A percentile compares a stretch with the other conserved stretches of the same genome.
phyloP scores from a whole-genome alignment of 768 basidiomycete genomes.

The Wakefieldia striispora region DNA sequence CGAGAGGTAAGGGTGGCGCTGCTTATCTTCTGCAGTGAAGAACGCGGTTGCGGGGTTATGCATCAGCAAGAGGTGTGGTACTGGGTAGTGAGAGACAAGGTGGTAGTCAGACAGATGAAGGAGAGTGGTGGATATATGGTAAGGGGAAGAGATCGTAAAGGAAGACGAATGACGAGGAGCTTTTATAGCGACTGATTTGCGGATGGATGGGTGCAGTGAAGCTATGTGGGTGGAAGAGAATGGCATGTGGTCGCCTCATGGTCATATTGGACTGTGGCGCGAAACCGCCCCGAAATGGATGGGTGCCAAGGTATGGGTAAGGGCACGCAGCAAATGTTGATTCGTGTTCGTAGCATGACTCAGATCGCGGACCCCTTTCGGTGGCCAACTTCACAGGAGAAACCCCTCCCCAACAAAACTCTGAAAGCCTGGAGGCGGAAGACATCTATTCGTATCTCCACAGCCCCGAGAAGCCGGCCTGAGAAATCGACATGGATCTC shows the following conservation, averaged over 20 bases:
- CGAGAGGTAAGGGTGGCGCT: constrained; percentile 37
- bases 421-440: constrained; percentile 15
- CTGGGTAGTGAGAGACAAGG: constrained; percentile 3
- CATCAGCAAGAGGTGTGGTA: constrained; percentile 19
- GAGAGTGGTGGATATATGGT: constrained; percentile 14
- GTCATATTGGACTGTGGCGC: constrained; percentile 32
- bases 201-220: constrained; percentile 20
- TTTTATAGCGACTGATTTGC: constrained; percentile 34
- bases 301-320: constrained; percentile 24
- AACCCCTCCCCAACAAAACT: constrained; percentile 7
- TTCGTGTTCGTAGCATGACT: constrained; percentile 14
- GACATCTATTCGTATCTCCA: constrained; percentile 26
- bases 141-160: constrained; percentile 14
- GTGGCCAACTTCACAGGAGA: constrained; percentile 20
- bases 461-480: constrained; percentile 21
- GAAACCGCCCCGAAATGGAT: constrained; percentile 29
- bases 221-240: constrained; percentile 27
- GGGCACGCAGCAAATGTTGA: constrained; percentile 24
- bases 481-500: constrained; percentile 24
- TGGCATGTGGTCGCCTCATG: constrained; percentile 36
- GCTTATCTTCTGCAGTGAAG: constrained; percentile 38
- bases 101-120: constrained; percentile 12
- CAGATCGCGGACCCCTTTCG: constrained; percentile 14
- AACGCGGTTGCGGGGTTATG: constrained; percentile 31
- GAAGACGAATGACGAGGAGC: constrained; percentile 11